Conservation (phyloP, 1,284 basidiomycete genomes). For the Sutorius eximius region DNA sequence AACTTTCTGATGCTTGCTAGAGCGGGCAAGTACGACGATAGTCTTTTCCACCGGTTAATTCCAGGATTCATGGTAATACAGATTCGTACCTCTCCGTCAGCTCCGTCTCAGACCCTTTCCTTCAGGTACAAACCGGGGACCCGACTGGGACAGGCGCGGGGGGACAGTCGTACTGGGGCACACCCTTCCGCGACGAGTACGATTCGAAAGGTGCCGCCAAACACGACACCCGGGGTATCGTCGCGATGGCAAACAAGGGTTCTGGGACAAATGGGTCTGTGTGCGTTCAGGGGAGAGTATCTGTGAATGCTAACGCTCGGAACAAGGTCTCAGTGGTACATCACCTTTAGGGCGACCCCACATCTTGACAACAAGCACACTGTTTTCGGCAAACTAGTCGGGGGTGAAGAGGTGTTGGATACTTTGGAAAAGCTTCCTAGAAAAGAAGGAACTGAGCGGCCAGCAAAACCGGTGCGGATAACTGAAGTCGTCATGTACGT, state of each 20-base stretch:
- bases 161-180: constrained; percentile 93
- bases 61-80: constrained; percentile 91
- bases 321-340: constrained; percentile 83
- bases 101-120: not conserved
- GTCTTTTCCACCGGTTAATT: constrained; percentile 90
- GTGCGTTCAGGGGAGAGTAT: not conserved
- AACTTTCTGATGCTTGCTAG: constrained; percentile 94
- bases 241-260: constrained; percentile 95
- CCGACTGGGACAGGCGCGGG: constrained; percentile 95
- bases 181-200: constrained; percentile 92
- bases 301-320: constrained; percentile 2
- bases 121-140: constrained; percentile 90
- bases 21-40: constrained; percentile 87
- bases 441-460: constrained; percentile 84
- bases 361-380: constrained; percentile 89
- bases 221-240: constrained; percentile 76
- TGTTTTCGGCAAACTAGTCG: constrained; percentile 95
- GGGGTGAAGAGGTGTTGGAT: constrained; percentile 88
- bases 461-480: constrained; percentile 79
- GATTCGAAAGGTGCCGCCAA: constrained; percentile 82
- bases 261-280: constrained; percentile 77
- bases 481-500: constrained; percentile 75
- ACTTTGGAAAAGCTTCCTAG: constrained; percentile 80
- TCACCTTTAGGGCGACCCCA: constrained; percentile 81
- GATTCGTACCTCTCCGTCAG: not conserved